A percentile compares a stretch with the other conserved stretches of the same genome.
Conservation (phyloP, 2,329 filamentous ascomycete species). For the Fusarium miscanthi region DNA sequence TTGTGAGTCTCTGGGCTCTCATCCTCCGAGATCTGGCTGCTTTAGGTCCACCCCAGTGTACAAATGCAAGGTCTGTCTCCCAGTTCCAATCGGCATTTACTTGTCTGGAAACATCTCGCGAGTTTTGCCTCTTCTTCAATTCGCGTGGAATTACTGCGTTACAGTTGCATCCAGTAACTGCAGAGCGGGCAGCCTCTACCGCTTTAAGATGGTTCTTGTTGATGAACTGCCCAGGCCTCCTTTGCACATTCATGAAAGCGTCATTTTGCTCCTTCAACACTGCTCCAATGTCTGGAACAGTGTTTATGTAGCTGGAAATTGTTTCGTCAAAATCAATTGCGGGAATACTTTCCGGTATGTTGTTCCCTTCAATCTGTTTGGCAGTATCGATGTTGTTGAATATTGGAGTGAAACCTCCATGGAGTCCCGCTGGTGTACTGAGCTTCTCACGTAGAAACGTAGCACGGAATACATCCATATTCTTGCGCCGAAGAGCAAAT, state of each 20-base stretch:
- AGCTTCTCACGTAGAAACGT: too few species aligned
- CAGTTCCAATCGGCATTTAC: too few species aligned
- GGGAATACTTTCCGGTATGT: too few species aligned
- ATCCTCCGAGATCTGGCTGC: neutral
- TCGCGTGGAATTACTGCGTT: neutral
- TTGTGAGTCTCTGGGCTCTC: too few species aligned
- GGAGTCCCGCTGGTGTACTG: too few species aligned
- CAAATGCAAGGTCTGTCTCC: neutral
- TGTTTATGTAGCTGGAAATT: fast-evolving
- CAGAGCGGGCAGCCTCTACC: neutral
- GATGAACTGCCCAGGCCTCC: neutral
- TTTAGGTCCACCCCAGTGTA: neutral
- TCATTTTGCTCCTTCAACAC: neutral
- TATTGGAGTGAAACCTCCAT: too few species aligned
- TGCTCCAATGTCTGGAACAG: neutral
- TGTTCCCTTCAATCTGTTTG: too few species aligned
- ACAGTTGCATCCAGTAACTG: neutral
- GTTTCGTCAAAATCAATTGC: neutral
- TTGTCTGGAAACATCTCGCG: neutral
- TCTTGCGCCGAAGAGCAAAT: too few species aligned
- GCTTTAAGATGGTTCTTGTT: neutral
- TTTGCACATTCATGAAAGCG: neutral
- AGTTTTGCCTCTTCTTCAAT: neutral
- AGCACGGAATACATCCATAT: too few species aligned
- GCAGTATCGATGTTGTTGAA: too few species aligned